phyloP scores from a whole-genome alignment of 371 early-diverging fungal genomes.

The Neoconidiobolus thromboides region DNA sequence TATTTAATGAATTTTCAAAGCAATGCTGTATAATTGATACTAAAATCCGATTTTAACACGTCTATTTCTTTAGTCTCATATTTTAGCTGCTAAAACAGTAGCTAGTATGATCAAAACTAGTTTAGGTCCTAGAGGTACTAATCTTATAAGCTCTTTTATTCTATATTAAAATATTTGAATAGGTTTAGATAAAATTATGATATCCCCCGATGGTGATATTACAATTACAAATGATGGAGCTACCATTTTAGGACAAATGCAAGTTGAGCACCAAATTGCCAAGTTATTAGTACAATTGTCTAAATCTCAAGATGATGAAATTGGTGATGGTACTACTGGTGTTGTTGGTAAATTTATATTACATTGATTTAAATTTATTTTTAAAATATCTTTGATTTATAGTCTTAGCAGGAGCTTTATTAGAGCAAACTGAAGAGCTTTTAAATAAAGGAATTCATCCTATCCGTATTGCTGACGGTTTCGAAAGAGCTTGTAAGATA shows the following conservation, averaged over 20 bases:
- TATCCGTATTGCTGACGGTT: constrained; percentile 97
- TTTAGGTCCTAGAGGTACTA: constrained; percentile 94
- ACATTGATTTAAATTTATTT: not conserved
- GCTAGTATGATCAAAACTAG: constrained; percentile 93
- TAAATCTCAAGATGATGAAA: constrained; percentile 98
- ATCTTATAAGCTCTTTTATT: not conserved
- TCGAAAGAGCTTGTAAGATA: constrained; percentile 87
- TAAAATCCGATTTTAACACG: constrained; percentile 2
- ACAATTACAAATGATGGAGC: constrained; percentile 99
- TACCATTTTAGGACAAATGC: constrained; percentile 98
- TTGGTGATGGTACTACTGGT: constrained; percentile 99
- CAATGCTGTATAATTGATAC: not conserved
- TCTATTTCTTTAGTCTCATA: constrained; percentile 63
- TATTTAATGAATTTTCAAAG: not conserved
- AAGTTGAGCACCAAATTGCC: constrained; percentile 97
- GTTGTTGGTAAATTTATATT: constrained; percentile 64
- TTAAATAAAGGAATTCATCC: constrained; percentile 98
- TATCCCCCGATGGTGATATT: constrained; percentile 98
- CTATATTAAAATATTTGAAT: not conserved
- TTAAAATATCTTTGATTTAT: not conserved
- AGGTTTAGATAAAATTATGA: constrained; percentile 98
- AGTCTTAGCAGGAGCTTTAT: constrained; percentile 96
- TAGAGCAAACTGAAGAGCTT: constrained; percentile 93
- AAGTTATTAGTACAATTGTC: constrained; percentile 95
- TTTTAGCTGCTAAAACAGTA: constrained; percentile 92